Evolutionary conservation across 1,284 basidiomycete species (phyloP).

Genomic region (Heterobasidion irregulare): DNA sequence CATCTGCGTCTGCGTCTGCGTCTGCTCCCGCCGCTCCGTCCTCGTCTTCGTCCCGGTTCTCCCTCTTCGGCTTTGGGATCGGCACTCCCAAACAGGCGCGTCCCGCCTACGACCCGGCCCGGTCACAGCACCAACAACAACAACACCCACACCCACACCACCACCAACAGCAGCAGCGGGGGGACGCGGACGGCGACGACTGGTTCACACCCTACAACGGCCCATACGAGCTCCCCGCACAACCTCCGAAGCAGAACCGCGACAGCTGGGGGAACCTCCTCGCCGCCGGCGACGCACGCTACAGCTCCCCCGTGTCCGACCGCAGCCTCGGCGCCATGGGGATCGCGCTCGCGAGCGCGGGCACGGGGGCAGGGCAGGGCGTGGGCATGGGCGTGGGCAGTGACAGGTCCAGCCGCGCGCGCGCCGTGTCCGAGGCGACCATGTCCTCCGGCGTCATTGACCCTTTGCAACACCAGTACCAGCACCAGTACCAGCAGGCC

Average conservation of each 20-base stretch:
- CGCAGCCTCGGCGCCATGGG: not conserved
- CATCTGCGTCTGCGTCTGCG: not conserved
- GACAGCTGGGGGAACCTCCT: not conserved
- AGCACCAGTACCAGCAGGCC: not conserved
- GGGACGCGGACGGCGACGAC: slow-evolving; percentile 13
- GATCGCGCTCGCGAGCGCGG: not conserved
- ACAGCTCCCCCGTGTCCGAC: too few relatives aligned
- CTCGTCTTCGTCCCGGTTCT: slow-evolving; percentile 5
- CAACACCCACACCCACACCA: not conserved
- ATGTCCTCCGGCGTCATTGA: not conserved
- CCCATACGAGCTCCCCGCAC: slow-evolving; percentile 32
- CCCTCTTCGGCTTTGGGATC: slow-evolving; percentile 9
- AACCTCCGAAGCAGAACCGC: not conserved
- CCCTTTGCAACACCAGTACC: too few relatives aligned
- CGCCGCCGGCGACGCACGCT: not conserved
- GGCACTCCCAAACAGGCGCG: slow-evolving; percentile 3
- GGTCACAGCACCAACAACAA: not conserved
- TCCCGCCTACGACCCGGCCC: not conserved
- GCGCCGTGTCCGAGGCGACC: not conserved
- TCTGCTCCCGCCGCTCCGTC: not conserved
- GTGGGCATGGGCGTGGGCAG: not conserved
- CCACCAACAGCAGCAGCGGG: not conserved
- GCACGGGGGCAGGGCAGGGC: not conserved
- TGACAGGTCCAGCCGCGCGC: not conserved
- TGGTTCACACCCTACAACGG: slow-evolving; percentile 63